These are phyloP conservation scores for Populus nigra DNA, from an alignment of 345 rosid genomes.

Conservation along the genomic window DNA sequence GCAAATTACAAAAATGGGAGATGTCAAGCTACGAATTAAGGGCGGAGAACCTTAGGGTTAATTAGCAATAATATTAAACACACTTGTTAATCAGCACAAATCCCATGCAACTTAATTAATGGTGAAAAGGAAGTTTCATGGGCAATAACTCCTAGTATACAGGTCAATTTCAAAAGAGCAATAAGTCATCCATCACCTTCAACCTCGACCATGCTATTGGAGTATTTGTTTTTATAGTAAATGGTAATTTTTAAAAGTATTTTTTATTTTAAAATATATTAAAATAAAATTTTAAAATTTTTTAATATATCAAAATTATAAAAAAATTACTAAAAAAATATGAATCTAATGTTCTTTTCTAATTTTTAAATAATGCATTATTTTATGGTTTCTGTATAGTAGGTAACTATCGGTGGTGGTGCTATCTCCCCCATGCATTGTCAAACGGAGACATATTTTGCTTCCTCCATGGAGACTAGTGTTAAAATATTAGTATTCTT, in stretches of 20 bases:
- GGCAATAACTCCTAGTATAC: neutral
- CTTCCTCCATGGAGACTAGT: conserved; percentile 8
- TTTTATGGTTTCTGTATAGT: neutral
- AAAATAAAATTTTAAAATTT: too few relatives aligned
- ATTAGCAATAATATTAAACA: neutral
- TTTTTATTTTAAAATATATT: too few relatives aligned
- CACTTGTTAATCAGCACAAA: too few relatives aligned
- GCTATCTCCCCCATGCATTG: neutral
- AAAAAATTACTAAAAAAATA: too few relatives aligned
- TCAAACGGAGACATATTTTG: conserved; percentile 13
- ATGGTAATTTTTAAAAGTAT: too few relatives aligned
- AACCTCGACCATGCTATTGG: neutral
- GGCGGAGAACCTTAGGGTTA: conserved; percentile 17
- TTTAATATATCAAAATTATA: too few relatives aligned
- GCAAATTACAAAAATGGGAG: neutral
- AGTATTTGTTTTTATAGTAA: too few relatives aligned
- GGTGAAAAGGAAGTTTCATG: conserved; percentile 18
- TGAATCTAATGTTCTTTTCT: neutral
- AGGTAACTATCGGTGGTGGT: neutral
- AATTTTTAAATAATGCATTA: neutral
- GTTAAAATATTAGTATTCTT: neutral
- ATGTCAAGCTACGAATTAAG: neutral
- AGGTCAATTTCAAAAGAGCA: conserved; percentile 5
- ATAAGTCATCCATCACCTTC: neutral
- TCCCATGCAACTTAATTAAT: neutral